phyloP scores from a whole-genome alignment of 2,329 filamentous ascomycete species.

The Aureobasidium subglaciale region DNA sequence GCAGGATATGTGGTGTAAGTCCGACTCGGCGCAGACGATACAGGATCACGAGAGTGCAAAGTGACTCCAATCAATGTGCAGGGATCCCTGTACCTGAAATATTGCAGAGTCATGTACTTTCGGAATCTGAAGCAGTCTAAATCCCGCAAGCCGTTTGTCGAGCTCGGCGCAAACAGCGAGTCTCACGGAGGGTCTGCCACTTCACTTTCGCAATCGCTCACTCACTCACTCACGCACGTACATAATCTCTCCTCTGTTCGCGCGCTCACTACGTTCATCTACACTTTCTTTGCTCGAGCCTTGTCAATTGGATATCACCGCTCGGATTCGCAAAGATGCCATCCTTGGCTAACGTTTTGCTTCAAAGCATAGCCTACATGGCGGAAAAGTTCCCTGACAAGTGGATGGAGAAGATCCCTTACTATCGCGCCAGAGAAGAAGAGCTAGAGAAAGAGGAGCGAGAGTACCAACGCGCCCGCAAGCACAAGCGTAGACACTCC shows the following conservation, averaged over 20 bases:
- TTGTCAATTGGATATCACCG: background rate
- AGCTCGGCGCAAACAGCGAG: slow-evolving; percentile 5
- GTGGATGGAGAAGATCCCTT: slow-evolving; percentile 33
- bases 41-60: background rate
- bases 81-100: background rate
- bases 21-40: background rate
- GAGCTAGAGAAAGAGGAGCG: slow-evolving; percentile 18
- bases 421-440: slow-evolving; percentile 27
- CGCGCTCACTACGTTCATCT: background rate
- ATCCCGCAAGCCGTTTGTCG: background rate
- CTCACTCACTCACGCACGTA: too few relatives aligned
- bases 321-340: background rate
- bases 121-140: background rate
- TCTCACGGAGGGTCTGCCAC: background rate
- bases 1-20: slow-evolving; percentile 11
- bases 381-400: slow-evolving; percentile 32
- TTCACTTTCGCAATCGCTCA: too few relatives aligned
- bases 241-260: background rate
- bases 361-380: slow-evolving; percentile 18
- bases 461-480: slow-evolving; percentile 11
- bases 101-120: background rate
- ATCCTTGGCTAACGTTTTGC: slow-evolving; percentile 16
- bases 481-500: slow-evolving; percentile 15
- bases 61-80: too few relatives aligned
- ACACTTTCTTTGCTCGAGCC: background rate